Evolutionary conservation across 2,329 filamentous ascomycete genomes (phyloP), one percentile per base, ranked within the genome.

Genomic region (Talaromyces sp.): DNA sequence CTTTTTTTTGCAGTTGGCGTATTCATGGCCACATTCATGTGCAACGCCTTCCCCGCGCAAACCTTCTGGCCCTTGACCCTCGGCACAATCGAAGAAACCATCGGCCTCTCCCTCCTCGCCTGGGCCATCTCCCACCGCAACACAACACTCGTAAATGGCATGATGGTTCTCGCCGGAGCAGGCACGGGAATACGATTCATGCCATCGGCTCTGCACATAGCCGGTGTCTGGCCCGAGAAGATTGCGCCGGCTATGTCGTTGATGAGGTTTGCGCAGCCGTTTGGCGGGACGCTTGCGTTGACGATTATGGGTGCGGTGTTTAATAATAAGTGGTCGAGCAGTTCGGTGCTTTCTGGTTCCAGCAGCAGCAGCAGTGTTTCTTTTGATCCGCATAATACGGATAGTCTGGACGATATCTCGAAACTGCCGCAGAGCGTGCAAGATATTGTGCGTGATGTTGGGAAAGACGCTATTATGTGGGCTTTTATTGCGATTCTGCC

Each of bases 261-360:
- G 10, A 80, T 88, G 71, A 78, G 81, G 0, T 84, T 90, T 58
- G 80, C 85, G 2, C 62, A 84, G 17, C 84, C 85, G 0, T 82
- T 90, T 27, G 87, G 88, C 3, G 87, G 88, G 13, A 88, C 86
- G 0, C 72, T 90, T 2, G 83, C 83, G 0, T 77, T 89, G 53
- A 88, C 87, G 0, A 80, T 90, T 67, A 89, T 90, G 87, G 82
- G 85, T 15, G 81, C 83, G 9, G 86, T 90, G 1, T 89, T 89
- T 71, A 88, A 88, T 68, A 90, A 90, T 58, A 79, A 81, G 58
- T 65, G 78, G 67, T 59, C 70, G 65, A 4, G 59, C 44, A 56
- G 65, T 53, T 61, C 76, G n/a, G 65, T 59, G 6, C 57, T 62
- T 2, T 52, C 52, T 22, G 61, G 61, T 71, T 4, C 72, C 72